Conservation (phyloP, 768 basidiomycete genomes). For the Suillus clintonianus region DNA sequence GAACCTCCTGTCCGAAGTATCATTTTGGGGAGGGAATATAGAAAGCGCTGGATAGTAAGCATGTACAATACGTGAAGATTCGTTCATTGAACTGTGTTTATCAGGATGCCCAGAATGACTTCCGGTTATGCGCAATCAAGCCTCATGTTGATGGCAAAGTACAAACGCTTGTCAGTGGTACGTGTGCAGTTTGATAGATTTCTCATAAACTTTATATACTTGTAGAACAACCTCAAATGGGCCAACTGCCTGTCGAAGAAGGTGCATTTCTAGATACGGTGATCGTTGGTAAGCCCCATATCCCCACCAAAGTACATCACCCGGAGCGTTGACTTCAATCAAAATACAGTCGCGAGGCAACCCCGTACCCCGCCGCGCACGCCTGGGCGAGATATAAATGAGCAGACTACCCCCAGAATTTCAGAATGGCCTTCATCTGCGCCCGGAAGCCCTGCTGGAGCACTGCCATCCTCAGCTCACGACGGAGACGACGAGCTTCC, state of each 20-base stretch:
- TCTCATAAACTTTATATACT: not conserved
- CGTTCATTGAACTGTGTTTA: not conserved
- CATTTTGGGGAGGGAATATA: not conserved
- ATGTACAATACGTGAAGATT: not conserved
- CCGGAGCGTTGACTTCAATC: not conserved
- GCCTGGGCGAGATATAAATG: conserved; percentile 7
- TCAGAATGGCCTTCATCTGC: conserved; percentile 31
- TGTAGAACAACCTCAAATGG: not conserved
- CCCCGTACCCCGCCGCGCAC: conserved; percentile 6
- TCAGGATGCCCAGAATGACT: not conserved
- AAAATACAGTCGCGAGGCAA: not conserved
- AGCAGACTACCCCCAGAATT: conserved; percentile 24
- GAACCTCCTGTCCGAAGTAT: not conserved
- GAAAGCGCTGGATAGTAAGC: not conserved
- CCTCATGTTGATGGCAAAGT: not conserved
- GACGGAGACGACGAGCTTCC: conserved; percentile 5
- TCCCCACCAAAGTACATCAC: not conserved
- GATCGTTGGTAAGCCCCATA: not conserved
- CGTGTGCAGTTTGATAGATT: not conserved
- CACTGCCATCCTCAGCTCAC: not conserved
- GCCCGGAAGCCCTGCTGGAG: conserved; percentile 17
- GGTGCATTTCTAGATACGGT: not conserved
- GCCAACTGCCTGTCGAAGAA: conserved; percentile 3
- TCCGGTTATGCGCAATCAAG: not conserved
- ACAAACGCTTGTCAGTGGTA: not conserved